Evolutionary conservation across 495 filamentous ascomycete genomes (phyloP).

Genomic region (Oleoguttula mirabilis): DNA sequence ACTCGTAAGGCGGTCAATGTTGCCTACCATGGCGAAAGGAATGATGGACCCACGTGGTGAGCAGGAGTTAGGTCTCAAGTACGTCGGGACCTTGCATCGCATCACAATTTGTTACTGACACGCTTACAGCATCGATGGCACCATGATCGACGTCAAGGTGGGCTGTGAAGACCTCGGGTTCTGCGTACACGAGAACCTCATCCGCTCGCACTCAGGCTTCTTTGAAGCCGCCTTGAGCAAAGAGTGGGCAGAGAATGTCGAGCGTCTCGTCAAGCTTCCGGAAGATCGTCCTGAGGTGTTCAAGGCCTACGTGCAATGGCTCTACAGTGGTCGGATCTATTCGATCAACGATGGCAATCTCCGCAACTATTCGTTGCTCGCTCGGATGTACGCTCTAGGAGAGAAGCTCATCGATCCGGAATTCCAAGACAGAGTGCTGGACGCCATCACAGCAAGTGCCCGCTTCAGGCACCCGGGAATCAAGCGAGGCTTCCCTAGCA

Average conservation of each 20-base stretch:
- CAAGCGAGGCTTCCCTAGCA: background rate
- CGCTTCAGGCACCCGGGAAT: too few species aligned
- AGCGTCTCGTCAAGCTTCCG: constrained; percentile 5
- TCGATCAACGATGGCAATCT: background rate
- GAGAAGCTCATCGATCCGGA: constrained; percentile 6
- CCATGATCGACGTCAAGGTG: too few species aligned
- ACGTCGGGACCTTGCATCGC: too few species aligned
- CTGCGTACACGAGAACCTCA: constrained; percentile 1
- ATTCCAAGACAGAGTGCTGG: constrained; percentile 12
- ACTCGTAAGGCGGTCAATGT: too few species aligned
- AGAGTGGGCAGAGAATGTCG: constrained; percentile 4
- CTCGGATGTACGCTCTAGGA: constrained; percentile 5
- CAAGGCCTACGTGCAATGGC: constrained; percentile 11
- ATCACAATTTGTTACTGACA: too few species aligned
- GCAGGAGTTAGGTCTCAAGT: too few species aligned
- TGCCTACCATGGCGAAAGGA: too few species aligned
- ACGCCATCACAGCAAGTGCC: constrained; percentile 10
- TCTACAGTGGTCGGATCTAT: constrained; percentile 9
- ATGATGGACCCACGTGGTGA: too few species aligned
- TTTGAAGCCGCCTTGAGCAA: constrained; percentile 16
- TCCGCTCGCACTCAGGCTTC: constrained; percentile 5
- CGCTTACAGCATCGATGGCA: too few species aligned
- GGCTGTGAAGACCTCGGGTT: too few species aligned
- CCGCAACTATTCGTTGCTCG: background rate
- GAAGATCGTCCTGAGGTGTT: constrained; percentile 8